Conservation (phyloP, 2,329 filamentous ascomycete species). For the Pseudopyricularia javanii region DNA sequence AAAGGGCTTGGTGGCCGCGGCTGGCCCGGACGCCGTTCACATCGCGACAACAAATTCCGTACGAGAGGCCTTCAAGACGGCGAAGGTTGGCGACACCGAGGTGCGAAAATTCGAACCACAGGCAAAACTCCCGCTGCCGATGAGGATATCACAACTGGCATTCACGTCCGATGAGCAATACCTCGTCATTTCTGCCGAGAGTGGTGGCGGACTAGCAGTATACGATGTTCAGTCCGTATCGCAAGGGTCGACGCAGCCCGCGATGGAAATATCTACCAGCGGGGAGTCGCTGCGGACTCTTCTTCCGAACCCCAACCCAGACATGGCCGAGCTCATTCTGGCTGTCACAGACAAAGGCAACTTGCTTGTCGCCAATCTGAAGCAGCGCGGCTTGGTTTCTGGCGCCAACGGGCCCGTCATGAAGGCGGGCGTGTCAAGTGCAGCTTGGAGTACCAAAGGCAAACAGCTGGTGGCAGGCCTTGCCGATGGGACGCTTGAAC, state of each 20-base stretch:
- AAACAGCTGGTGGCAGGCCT: conserved; percentile 87
- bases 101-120: conserved; percentile 62
- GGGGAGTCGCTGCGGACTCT: conserved; percentile 61
- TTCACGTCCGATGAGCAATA: conserved; percentile 87
- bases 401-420: conserved; percentile 51
- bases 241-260: conserved; percentile 52
- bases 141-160: conserved; percentile 72
- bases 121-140: conserved; percentile 57
- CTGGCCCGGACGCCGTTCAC: conserved; percentile 67
- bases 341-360: conserved; percentile 72
- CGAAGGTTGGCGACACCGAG: conserved; percentile 45
- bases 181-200: conserved; percentile 70
- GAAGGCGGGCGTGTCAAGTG: conserved; percentile 65
- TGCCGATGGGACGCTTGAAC: conserved; percentile 64
- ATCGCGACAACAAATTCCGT: conserved; percentile 68
- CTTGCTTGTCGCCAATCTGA: conserved; percentile 72
- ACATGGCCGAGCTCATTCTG: conserved; percentile 64
- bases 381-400: conserved; percentile 45
- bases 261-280: conserved; percentile 68
- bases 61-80: conserved; percentile 57
- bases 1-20: conserved; percentile 75
- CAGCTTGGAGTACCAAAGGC: conserved; percentile 84
- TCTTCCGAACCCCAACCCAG: conserved; percentile 66
- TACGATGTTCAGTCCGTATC: conserved; percentile 64
- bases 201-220: conserved; percentile 68